Evolutionary conservation across 1,284 basidiomycete genomes (phyloP).

Genomic region (Filobasidium uniguttulatum): DNA sequence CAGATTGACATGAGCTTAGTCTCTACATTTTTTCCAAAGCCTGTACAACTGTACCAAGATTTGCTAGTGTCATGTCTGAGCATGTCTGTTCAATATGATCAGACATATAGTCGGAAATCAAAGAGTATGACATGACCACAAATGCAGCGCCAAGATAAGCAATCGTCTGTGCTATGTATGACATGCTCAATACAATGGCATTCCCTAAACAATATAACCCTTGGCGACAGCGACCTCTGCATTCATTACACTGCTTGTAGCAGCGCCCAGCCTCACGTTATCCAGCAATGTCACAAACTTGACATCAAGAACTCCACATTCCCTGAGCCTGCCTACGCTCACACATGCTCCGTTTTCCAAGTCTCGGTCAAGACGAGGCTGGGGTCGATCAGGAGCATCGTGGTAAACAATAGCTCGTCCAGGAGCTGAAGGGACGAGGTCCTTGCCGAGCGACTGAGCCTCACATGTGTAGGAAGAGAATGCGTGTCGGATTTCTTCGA

Average conservation of each 20-base stretch:
- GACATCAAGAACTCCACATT: conserved; percentile 83
- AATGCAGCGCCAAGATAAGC: too few species aligned
- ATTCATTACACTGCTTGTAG: conserved; percentile 94
- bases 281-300: conserved; percentile 92
- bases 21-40: too few species aligned
- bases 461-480: conserved; percentile 62
- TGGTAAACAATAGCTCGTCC: conserved; percentile 78
- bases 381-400: conserved; percentile 83
- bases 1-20: too few species aligned
- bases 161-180: too few species aligned
- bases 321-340: conserved; percentile 76
- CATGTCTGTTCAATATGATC: too few species aligned
- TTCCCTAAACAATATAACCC: conserved; percentile 44
- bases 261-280: conserved; percentile 92
- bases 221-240: conserved; percentile 86
- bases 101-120: too few species aligned
- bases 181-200: too few species aligned
- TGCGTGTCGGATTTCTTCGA: conserved; percentile 76
- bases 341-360: conserved; percentile 86
- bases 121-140: too few species aligned
- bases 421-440: conserved; percentile 66
- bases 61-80: too few species aligned
- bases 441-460: conserved; percentile 52
- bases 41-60: too few species aligned
- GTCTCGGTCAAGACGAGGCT: conserved; percentile 83